Conservation (phyloP, 2,329 filamentous ascomycete species). For the Phialophora chinensis region DNA sequence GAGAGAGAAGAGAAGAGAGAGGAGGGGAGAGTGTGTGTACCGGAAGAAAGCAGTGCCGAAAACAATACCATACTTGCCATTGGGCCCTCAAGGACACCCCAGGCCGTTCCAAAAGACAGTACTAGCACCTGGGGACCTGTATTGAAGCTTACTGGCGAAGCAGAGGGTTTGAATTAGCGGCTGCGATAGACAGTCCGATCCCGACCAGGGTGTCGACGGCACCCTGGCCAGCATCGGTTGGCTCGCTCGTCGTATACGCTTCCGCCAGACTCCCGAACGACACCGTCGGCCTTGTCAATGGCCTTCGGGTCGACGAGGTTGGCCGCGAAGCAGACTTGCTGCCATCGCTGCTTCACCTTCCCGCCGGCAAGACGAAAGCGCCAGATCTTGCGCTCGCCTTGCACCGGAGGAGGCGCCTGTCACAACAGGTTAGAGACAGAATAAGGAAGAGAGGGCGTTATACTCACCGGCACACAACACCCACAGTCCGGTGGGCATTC, state of each 20-base stretch:
- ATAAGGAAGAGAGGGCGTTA: not conserved
- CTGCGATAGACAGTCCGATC: not conserved
- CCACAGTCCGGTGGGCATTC: not conserved
- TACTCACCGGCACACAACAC: not conserved
- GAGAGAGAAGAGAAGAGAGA: not conserved
- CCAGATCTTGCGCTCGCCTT: not conserved
- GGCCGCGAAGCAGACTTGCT: not conserved
- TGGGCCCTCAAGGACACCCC: not conserved
- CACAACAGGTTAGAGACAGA: not conserved
- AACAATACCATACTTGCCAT: slow-evolving; percentile 2
- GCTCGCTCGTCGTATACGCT: not conserved
- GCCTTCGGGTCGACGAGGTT: not conserved
- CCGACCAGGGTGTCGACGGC: not conserved
- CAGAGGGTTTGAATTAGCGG: not conserved
- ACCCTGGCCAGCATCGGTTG: not conserved
- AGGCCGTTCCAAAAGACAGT: not conserved
- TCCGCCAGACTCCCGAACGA: not conserved
- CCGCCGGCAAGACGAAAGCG: not conserved
- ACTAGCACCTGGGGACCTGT: slow-evolving; percentile 1
- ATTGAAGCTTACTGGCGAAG: slow-evolving; percentile 2
- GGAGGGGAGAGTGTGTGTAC: not conserved
- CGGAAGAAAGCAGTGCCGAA: not conserved
- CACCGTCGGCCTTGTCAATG: not conserved
- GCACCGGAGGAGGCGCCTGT: not conserved
- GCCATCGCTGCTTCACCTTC: not conserved